phyloP scores from a whole-genome alignment of 495 filamentous ascomycete species.

The Penicillium nucicola region DNA sequence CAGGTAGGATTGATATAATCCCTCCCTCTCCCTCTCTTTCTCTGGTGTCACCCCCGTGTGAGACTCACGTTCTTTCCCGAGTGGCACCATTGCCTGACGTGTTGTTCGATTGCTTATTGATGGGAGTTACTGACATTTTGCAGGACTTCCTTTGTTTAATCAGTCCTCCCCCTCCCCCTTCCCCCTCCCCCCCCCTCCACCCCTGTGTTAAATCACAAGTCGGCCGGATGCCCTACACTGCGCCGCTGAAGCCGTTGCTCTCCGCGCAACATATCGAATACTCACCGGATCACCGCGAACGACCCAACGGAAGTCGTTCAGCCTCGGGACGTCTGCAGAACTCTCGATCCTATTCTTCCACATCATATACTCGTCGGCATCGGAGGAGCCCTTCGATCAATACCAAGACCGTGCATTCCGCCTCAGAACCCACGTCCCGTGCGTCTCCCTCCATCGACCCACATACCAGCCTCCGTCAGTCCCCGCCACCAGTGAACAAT shows the following conservation, averaged over 20 bases:
- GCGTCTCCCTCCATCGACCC: conserved; percentile 49
- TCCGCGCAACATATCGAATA: conserved; percentile 64
- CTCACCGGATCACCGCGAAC: conserved; percentile 48
- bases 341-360: conserved; percentile 74
- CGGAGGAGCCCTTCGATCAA: conserved; percentile 59
- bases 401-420: conserved; percentile 27
- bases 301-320: conserved; percentile 34
- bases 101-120: conserved; percentile 7
- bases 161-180: background rate
- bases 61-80: conserved; percentile 20
- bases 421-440: conserved; percentile 32
- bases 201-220: conserved; percentile 44
- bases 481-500: conserved; percentile 71
- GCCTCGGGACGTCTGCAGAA: conserved; percentile 48
- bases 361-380: conserved; percentile 68
- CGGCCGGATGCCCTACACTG: conserved; percentile 89
- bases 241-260: conserved; percentile 78
- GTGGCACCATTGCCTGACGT: too few species aligned
- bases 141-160: conserved; percentile 5
- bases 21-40: conserved; percentile 16
- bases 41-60: conserved; percentile 28
- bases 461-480: conserved; percentile 65
- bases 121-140: conserved; percentile 3
- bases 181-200: too few species aligned
- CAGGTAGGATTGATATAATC: conserved; percentile 21